These are phyloP conservation scores for Termitomyces eurrhizus DNA, from an alignment of 768 basidiomycete species.

Conservation along the genomic window DNA sequence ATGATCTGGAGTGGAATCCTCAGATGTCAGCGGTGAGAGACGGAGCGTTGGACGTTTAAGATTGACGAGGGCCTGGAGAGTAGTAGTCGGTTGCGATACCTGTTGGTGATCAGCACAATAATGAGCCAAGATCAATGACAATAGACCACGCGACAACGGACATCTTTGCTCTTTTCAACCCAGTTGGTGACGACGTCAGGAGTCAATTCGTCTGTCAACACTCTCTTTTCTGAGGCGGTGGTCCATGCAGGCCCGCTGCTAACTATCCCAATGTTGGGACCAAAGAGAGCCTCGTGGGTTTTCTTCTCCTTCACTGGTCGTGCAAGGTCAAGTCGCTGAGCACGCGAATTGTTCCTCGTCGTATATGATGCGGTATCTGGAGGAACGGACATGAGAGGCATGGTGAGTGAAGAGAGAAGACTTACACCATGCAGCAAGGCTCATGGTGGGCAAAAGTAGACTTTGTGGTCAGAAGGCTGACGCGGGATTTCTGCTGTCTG, in stretches of 20 bases:
- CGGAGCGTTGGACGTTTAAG: conserved; percentile 87
- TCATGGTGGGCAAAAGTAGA: conserved; percentile 13
- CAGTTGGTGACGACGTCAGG: conserved; percentile 78
- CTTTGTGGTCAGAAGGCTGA: conserved; percentile 5
- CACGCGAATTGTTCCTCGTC: neutral
- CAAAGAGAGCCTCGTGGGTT: conserved; percentile 81
- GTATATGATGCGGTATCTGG: neutral
- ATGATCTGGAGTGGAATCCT: conserved; percentile 36
- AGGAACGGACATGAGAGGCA: neutral
- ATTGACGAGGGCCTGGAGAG: conserved; percentile 91
- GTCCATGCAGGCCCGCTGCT: conserved; percentile 72
- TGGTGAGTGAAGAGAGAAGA: neutral
- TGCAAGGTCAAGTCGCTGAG: neutral
- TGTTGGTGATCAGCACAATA: conserved; percentile 23
- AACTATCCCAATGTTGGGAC: conserved; percentile 83
- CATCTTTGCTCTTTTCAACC: conserved; percentile 88
- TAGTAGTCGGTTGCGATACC: conserved; percentile 84
- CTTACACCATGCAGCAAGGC: conserved; percentile 36
- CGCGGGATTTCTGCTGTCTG: conserved; percentile 10
- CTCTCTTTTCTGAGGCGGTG: conserved; percentile 55
- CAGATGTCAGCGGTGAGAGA: conserved; percentile 60
- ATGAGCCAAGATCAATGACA: neutral
- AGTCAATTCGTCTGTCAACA: conserved; percentile 66
- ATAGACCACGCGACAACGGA: conserved; percentile 28
- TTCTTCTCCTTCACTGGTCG: conserved; percentile 44